Evolutionary conservation across 345 rosid species (phyloP).

Genomic region (Melaleuca alternifolia): DNA sequence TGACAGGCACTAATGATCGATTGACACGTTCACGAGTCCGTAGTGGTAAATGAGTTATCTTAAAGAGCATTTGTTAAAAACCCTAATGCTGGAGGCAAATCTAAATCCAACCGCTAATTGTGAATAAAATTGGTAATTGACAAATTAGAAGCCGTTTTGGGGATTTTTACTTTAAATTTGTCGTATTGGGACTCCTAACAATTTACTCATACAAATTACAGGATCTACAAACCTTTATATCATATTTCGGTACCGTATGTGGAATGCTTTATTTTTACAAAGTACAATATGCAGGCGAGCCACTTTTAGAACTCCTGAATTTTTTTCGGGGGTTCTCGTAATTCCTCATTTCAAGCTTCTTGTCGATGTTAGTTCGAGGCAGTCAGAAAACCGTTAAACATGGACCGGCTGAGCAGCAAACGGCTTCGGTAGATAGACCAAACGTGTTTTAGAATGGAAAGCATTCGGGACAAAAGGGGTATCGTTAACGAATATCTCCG

Average conservation of each 20-base stretch:
- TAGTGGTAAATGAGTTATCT: neutral
- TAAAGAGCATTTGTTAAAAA: neutral
- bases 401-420: neutral
- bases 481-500: neutral
- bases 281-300: neutral
- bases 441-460: neutral
- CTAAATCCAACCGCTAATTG: neutral
- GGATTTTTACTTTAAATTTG: neutral
- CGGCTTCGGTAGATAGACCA: neutral
- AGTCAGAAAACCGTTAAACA: neutral
- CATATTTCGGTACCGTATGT: neutral
- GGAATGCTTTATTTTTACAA: neutral
- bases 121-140: neutral
- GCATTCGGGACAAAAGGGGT: neutral
- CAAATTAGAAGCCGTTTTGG: neutral
- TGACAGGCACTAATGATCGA: neutral
- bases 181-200: neutral
- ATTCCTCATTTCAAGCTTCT: neutral
- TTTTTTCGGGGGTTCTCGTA: neutral
- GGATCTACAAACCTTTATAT: neutral
- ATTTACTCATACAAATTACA: neutral
- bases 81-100: neutral
- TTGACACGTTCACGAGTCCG: neutral
- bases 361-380: neutral
- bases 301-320: neutral